These are phyloP conservation scores for Cryptococcus deneoformans DNA, from an alignment of 1,284 basidiomycete species.

Conservation along the genomic window DNA sequence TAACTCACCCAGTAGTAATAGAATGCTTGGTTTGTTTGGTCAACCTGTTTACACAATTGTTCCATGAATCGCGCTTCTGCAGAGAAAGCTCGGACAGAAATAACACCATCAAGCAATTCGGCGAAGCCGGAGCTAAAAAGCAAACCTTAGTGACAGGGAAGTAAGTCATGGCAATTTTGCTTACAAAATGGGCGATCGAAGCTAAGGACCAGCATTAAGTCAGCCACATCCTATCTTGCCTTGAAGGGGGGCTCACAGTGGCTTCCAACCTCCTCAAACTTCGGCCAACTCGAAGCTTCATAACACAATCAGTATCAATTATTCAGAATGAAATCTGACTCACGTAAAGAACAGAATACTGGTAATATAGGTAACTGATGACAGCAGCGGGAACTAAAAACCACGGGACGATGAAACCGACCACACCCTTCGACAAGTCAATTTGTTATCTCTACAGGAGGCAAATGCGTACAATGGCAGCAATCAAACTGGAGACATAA, in stretches of 20 bases:
- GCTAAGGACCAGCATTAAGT: conserved; percentile 1
- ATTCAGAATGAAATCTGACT: conserved; percentile 31
- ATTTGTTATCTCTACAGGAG: not conserved
- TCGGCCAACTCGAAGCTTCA: conserved; percentile 59
- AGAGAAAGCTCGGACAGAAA: conserved; percentile 85
- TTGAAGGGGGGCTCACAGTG: conserved; percentile 23
- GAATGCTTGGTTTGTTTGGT: conserved; percentile 55
- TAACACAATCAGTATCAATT: not conserved
- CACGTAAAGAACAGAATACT: conserved; percentile 67
- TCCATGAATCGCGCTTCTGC: conserved; percentile 76
- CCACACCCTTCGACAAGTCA: conserved; percentile 7
- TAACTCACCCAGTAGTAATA: conserved; percentile 47
- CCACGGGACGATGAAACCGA: conserved; percentile 66
- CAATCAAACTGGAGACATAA: conserved; percentile 67
- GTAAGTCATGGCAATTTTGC: conserved; percentile 19
- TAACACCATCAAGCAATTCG: conserved; percentile 71
- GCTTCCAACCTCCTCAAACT: conserved; percentile 73
- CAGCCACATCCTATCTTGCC: not conserved
- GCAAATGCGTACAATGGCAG: conserved; percentile 61
- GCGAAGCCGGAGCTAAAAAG: conserved; percentile 60
- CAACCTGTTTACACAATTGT: conserved; percentile 65
- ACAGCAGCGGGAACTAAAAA: conserved; percentile 69
- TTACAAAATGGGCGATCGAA: conserved; percentile 44
- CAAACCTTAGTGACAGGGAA: not conserved
- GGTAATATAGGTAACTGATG: conserved; percentile 60